Evolutionary conservation across 2,329 filamentous ascomycete species (phyloP), one percentile per base, ranked within the genome.

Genomic region (Cladosporium sp.): DNA sequence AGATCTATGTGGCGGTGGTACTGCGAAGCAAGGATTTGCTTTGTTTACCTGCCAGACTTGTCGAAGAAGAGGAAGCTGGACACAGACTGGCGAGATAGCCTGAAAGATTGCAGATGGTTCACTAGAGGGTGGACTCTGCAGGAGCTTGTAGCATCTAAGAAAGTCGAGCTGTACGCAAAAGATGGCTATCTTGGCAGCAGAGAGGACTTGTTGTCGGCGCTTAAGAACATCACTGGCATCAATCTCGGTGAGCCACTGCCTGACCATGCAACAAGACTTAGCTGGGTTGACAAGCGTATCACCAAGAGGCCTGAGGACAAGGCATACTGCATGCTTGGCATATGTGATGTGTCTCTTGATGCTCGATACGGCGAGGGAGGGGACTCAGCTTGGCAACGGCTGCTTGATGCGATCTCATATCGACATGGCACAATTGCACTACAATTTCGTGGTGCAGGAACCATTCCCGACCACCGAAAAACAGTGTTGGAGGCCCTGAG

Each of bases 331-430:
- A 65, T 81, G 0, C 60, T 80, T 1, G 78, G 78, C 0, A 68
- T 80, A 0, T 79, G 80, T 22, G 69, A 69, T 1, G 68, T 80
- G 28, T 69, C 74, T 25, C 76, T 80, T 72, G 72, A 75, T 0
- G 59, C 78, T 1, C 50, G 78, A 0, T 80, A 80, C 54, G 78
- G 77, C 0, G 70, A 71, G 51, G 67, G 66, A 20, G 51, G 39
- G 2, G 38, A 40, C 2, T 30, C 37, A 15, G 51, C 51, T 28
- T 43, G 51, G 39, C 51, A 19, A 40, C 55, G 55, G 15, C 36
- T 58, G 15, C 34, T 51, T 42, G 47, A 42, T 51, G 47, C 43
- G 3, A 58, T 58, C 37, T 34, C 25, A 1, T 34, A 58, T 39
- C 55, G 45, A 43, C 37, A 51, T 52, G 55, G 55, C 34, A 58